Percentiles rank a stretch among this genome's conserved stretches.
Conservation (phyloP, 192 early-diverging fungal genomes). For the Backusella australiensis region DNA sequence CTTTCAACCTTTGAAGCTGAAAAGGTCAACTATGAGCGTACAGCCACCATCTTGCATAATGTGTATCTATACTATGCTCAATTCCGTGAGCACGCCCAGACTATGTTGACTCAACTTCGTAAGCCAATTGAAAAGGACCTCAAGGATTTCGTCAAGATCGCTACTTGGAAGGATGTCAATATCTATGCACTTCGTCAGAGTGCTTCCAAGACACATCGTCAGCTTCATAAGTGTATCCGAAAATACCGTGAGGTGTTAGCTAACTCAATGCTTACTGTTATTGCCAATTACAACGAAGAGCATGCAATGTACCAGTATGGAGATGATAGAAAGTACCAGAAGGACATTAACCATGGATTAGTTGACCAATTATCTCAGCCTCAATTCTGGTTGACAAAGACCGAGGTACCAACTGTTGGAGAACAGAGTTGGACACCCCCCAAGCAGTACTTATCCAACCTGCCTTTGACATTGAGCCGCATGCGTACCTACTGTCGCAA, state of each 20-base stretch:
- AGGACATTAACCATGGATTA: slow-evolving; percentile 34
- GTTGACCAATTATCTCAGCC: slow-evolving; percentile 35
- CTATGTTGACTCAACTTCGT: slow-evolving; percentile 54
- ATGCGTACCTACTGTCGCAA: slow-evolving; percentile 37
- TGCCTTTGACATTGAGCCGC: slow-evolving; percentile 40
- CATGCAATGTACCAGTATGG: slow-evolving; percentile 37
- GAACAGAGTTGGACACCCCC: neutral
- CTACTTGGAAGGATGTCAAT: slow-evolving; percentile 96
- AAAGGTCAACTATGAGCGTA: slow-evolving; percentile 17
- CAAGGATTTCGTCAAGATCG: slow-evolving; percentile 92
- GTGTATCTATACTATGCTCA: slow-evolving; percentile 80
- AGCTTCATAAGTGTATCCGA: slow-evolving; percentile 87
- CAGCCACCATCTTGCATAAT: slow-evolving; percentile 64
- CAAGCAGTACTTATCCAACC: slow-evolving; percentile 45
- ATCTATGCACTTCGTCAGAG: slow-evolving; percentile 87
- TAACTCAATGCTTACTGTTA: slow-evolving; percentile 70
- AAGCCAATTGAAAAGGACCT: slow-evolving; percentile 87
- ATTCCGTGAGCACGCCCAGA: slow-evolving; percentile 57
- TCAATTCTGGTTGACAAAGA: slow-evolving; percentile 41
- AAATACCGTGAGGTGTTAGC: slow-evolving; percentile 78
- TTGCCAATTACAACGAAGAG: slow-evolving; percentile 49
- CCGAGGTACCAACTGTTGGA: neutral
- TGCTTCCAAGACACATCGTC: slow-evolving; percentile 88
- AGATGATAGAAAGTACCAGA: slow-evolving; percentile 30
- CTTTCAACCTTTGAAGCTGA: slow-evolving; percentile 15